phyloP scores from a whole-genome alignment of 352 stramenopile species.

The Globisporangium cystogenes region DNA sequence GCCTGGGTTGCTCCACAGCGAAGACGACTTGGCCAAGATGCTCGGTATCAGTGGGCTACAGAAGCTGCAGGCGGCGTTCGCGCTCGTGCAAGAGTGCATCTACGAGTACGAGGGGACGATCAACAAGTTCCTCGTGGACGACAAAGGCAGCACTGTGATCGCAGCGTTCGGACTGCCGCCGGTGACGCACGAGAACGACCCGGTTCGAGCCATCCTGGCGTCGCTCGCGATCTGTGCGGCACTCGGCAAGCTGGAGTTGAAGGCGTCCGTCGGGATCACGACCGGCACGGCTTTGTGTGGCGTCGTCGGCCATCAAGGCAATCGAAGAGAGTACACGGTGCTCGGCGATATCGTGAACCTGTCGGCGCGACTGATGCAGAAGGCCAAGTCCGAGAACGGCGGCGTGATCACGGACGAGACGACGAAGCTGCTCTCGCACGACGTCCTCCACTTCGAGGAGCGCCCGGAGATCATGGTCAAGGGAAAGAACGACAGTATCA shows the following conservation, averaged over 20 bases:
- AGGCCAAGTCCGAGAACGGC: slow-evolving; percentile 75
- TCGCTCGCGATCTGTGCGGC: slow-evolving; percentile 82
- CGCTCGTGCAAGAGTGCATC: slow-evolving; percentile 84
- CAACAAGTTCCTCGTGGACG: slow-evolving; percentile 96
- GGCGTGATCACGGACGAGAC: slow-evolving; percentile 86
- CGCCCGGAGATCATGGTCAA: slow-evolving; percentile 89
- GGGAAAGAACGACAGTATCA: slow-evolving; percentile 89
- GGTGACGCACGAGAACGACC: slow-evolving; percentile 91
- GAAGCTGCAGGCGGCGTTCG: slow-evolving; percentile 74
- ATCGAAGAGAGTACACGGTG: slow-evolving; percentile 91
- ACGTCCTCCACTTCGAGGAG: slow-evolving; percentile 88
- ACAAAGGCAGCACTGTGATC: slow-evolving; percentile 93
- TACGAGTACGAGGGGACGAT: slow-evolving; percentile 95
- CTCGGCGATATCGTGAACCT: slow-evolving; percentile 94
- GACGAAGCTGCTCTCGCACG: slow-evolving; percentile 79
- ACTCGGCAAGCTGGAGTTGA: slow-evolving; percentile 54
- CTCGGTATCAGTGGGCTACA: slow-evolving; percentile 63
- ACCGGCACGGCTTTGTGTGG: slow-evolving; percentile 90
- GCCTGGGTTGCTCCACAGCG: slow-evolving; percentile 21
- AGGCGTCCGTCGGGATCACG: slow-evolving; percentile 90
- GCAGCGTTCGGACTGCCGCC: slow-evolving; percentile 91
- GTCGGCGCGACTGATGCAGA: slow-evolving; percentile 90
- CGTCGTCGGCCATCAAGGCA: slow-evolving; percentile 88
- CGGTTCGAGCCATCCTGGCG: slow-evolving; percentile 84
- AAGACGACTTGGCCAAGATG: slow-evolving; percentile 76